A percentile compares a stretch with the other conserved stretches of the same genome.
These are phyloP conservation scores for Alternaria sp. DNA, from an alignment of 2,329 filamentous ascomycete genomes.

Conservation along the genomic window DNA sequence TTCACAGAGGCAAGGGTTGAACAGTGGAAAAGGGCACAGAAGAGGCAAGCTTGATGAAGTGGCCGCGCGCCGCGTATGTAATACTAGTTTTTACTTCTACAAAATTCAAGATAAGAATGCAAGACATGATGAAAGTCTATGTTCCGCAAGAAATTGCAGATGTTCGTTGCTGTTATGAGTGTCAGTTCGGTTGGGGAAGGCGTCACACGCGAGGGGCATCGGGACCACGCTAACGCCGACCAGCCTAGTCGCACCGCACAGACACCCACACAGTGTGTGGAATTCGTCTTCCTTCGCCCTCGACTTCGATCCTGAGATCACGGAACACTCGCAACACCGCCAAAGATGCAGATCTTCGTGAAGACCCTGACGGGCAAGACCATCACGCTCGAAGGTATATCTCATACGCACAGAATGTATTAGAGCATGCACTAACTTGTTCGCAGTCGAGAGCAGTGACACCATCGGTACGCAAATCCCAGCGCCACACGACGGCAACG, in stretches of 20 bases:
- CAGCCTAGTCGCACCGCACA: slow-evolving; percentile 21
- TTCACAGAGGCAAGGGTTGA: slow-evolving; percentile 55
- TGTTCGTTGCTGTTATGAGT: background rate
- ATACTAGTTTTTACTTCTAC: background rate
- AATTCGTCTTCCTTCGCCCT: slow-evolving; percentile 29
- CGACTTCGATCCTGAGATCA: slow-evolving; percentile 40
- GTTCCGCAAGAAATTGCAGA: background rate
- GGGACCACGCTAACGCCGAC: slow-evolving; percentile 13
- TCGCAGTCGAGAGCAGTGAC: slow-evolving; percentile 84
- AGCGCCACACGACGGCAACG: slow-evolving; percentile 22
- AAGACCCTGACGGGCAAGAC: slow-evolving; percentile 99
- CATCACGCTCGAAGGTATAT: slow-evolving; percentile 88
- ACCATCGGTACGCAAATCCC: slow-evolving; percentile 70
- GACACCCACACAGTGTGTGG: slow-evolving; percentile 26
- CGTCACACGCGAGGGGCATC: slow-evolving; percentile 21
- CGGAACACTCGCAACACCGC: slow-evolving; percentile 39
- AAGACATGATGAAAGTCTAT: background rate
- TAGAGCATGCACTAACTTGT: slow-evolving; percentile 1
- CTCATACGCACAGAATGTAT: background rate
- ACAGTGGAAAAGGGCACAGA: slow-evolving; percentile 34
- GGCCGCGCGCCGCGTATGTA: background rate
- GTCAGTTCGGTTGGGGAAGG: background rate
- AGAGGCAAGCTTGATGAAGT: background rate
- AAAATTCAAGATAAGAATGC: background rate
- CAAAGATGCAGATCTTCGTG: slow-evolving; percentile 75